These are phyloP conservation scores for Penicillium turbatum DNA, from an alignment of 495 filamentous ascomycete genomes.

Conservation along the genomic window DNA sequence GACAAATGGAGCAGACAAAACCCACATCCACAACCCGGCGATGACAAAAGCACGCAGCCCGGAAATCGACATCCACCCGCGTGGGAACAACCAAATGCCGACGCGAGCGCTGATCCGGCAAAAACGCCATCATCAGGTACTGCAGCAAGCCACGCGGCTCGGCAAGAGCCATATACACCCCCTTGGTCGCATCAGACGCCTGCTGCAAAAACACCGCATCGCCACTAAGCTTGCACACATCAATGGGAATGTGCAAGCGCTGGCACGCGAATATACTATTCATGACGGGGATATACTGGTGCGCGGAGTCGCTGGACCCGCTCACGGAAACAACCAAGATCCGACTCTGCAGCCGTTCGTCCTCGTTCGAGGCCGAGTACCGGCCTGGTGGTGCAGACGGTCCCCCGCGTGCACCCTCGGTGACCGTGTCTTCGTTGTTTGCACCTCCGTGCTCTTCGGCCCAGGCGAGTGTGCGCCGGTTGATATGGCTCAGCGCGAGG, in stretches of 20 bases:
- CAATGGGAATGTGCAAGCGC: slow-evolving; percentile 78
- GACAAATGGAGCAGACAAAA: slow-evolving; percentile 91
- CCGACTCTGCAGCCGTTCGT: slow-evolving; percentile 63
- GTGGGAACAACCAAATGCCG: slow-evolving; percentile 67
- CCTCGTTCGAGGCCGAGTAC: slow-evolving; percentile 34
- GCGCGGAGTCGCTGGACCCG: slow-evolving; percentile 74
- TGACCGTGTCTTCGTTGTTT: slow-evolving; percentile 28
- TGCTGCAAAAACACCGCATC: slow-evolving; percentile 93
- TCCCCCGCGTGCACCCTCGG: slow-evolving; percentile 26
- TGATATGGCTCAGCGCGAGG: slow-evolving; percentile 82
- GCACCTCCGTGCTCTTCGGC: slow-evolving; percentile 44
- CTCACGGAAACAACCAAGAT: slow-evolving; percentile 84
- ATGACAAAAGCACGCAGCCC: slow-evolving; percentile 97
- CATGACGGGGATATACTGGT: slow-evolving; percentile 97
- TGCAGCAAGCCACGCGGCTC: slow-evolving; percentile 69
- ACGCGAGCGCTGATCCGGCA: slow-evolving; percentile 68
- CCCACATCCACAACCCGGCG: slow-evolving; percentile 84
- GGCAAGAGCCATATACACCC: slow-evolving; percentile 73
- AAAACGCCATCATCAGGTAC: slow-evolving; percentile 93
- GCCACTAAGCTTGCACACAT: slow-evolving; percentile 80
- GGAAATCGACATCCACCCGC: slow-evolving; percentile 87
- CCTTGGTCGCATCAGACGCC: slow-evolving; percentile 82
- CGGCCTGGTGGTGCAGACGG: slow-evolving; percentile 27
- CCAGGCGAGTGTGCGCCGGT: slow-evolving; percentile 53
- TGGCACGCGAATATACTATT: slow-evolving; percentile 93